Conservation (phyloP, 78 protist species). For the Dictyostelium citrinum region DNA sequence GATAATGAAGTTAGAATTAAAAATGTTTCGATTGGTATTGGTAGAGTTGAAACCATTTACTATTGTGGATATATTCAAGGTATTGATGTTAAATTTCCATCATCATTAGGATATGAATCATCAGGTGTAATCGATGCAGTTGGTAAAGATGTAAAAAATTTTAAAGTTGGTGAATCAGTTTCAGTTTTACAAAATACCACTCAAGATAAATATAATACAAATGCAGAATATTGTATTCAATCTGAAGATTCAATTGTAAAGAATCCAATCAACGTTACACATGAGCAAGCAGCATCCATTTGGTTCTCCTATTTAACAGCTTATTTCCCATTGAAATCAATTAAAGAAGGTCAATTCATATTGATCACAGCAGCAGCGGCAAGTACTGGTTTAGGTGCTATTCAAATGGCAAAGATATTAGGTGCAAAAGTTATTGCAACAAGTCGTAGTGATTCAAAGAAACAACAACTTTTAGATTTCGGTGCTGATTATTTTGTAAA, state of each 20-base stretch:
- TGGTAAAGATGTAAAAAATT: neutral
- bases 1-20: neutral
- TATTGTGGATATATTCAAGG: neutral
- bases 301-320: neutral
- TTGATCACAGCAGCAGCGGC: conserved; percentile 31
- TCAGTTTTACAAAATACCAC: neutral
- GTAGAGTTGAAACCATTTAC: neutral
- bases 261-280: neutral
- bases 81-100: neutral
- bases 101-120: neutral
- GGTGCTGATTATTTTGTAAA: conserved; percentile 49
- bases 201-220: neutral
- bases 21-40: neutral
- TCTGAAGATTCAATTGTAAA: neutral
- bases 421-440: conserved; percentile 55
- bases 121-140: neutral
- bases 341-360: neutral
- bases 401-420: neutral
- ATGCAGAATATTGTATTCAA: neutral
- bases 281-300: neutral
- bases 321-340: neutral
- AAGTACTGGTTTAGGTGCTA: conserved; percentile 4
- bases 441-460: conserved; percentile 13
- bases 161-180: conserved; percentile 1
- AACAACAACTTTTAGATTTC: neutral